phyloP scores from a whole-genome alignment of 2,329 filamentous ascomycete genomes.

The Fusarium sp. region DNA sequence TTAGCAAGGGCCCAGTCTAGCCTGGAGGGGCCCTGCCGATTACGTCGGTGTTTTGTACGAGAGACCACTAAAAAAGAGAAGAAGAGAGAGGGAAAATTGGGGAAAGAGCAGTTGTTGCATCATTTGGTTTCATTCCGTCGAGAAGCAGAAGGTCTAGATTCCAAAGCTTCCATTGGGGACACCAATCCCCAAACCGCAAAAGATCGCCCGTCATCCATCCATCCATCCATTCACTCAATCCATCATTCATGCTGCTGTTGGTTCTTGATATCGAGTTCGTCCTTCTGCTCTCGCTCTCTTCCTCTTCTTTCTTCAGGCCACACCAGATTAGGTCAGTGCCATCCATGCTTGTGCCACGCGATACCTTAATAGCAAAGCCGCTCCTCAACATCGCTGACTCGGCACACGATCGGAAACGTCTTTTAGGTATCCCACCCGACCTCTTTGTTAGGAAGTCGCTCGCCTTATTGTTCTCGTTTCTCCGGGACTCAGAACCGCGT shows the following conservation, averaged over 20 bases:
- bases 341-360: constrained; percentile 41
- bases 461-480: constrained; percentile 26
- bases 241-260: not conserved
- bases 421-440: constrained; percentile 26
- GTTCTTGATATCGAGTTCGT: not conserved
- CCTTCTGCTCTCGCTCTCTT: not conserved
- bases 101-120: constrained; percentile 40
- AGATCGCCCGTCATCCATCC: constrained; percentile 19
- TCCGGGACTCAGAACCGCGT: constrained; percentile 32
- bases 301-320: not conserved
- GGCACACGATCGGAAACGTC: constrained; percentile 4
- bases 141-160: constrained; percentile 35
- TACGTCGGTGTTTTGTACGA: constrained; percentile 40
- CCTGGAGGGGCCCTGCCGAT: constrained; percentile 34
- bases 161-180: constrained; percentile 39
- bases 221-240: not conserved
- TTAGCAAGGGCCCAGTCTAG: constrained; percentile 6
- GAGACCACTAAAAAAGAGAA: constrained; percentile 29
- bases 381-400: constrained; percentile 8
- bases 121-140: constrained; percentile 38
- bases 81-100: constrained; percentile 26
- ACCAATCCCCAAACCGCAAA: constrained; percentile 30
- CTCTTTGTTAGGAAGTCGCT: constrained; percentile 15
- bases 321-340: constrained; percentile 36
- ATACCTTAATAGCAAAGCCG: constrained; percentile 24